A percentile compares a stretch with the other conserved stretches of the same genome.
phyloP scores from a whole-genome alignment of 2,329 filamentous ascomycete genomes.

The Alternaria arborescens region DNA sequence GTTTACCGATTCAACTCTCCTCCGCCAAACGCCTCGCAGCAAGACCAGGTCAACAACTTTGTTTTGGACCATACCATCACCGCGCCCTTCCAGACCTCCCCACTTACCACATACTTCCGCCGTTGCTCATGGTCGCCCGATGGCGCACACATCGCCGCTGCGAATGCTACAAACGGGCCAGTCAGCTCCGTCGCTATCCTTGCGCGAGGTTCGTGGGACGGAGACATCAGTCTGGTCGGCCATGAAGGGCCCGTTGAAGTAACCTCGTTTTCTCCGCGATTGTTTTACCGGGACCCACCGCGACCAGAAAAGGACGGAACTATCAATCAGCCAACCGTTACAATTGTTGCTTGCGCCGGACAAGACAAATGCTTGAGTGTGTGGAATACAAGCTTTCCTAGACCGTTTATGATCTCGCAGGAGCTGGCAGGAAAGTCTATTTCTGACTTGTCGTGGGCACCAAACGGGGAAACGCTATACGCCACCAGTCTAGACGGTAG shows the following conservation, averaged over 20 bases:
- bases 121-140: constrained; percentile 98
- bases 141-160: constrained; percentile 94
- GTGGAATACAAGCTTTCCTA: constrained; percentile 95
- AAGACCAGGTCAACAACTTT: constrained; percentile 98
- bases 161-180: constrained; percentile 95
- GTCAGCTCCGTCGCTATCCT: constrained; percentile 98
- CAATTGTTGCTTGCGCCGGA: constrained; percentile 94
- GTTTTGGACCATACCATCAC: constrained; percentile 91
- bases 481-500: constrained; percentile 89
- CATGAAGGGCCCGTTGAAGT: constrained; percentile 98
- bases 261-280: constrained; percentile 91
- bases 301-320: constrained; percentile 60
- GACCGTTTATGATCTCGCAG: constrained; percentile 88
- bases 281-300: constrained; percentile 78
- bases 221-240: constrained; percentile 95
- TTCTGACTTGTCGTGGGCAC: constrained; percentile 92
- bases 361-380: constrained; percentile 96
- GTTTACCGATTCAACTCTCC: constrained; percentile 93
- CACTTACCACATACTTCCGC: constrained; percentile 95
- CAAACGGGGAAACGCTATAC: constrained; percentile 87
- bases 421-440: constrained; percentile 91
- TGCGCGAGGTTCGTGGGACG: constrained; percentile 89
- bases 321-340: constrained; percentile 68
- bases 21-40: constrained; percentile 86
- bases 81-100: constrained; percentile 86